Evolutionary conservation across 1,284 basidiomycete species (phyloP).

Genomic region (Schizopora paradoxa): DNA sequence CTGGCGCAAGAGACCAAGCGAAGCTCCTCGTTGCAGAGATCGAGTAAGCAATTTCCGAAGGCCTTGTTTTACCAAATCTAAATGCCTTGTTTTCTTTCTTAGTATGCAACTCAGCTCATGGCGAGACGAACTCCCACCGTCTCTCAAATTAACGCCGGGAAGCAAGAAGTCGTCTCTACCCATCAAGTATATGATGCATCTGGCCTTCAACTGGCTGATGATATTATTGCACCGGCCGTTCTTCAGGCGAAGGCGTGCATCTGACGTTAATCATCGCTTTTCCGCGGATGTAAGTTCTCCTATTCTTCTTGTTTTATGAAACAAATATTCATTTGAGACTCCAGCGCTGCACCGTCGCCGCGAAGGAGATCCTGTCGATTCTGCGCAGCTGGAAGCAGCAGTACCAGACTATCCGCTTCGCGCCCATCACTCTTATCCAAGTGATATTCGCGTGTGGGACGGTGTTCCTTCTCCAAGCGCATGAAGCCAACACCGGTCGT

Average conservation of each 20-base stretch:
- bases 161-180: slow-evolving; percentile 46
- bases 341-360: slow-evolving; percentile 57
- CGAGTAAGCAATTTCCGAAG: too few species aligned
- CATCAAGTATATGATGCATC: slow-evolving; percentile 57
- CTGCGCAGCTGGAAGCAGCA: slow-evolving; percentile 48
- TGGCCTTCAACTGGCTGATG: slow-evolving; percentile 57
- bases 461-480: slow-evolving; percentile 47
- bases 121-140: slow-evolving; percentile 47
- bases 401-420: slow-evolving; percentile 50
- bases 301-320: too few species aligned
- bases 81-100: too few species aligned
- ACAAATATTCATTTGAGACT: background rate
- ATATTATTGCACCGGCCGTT: slow-evolving; percentile 63
- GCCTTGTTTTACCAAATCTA: too few species aligned
- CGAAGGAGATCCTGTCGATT: slow-evolving; percentile 57
- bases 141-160: slow-evolving; percentile 47
- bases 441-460: slow-evolving; percentile 63
- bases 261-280: background rate
- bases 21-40: background rate
- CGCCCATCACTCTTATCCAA: slow-evolving; percentile 59
- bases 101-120: slow-evolving; percentile 29
- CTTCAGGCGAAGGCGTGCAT: slow-evolving; percentile 30
- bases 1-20: background rate
- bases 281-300: too few species aligned
- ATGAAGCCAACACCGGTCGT: background rate